Evolutionary conservation across 1,284 basidiomycete species (phyloP).

Genomic region (Ustilago tritici): DNA sequence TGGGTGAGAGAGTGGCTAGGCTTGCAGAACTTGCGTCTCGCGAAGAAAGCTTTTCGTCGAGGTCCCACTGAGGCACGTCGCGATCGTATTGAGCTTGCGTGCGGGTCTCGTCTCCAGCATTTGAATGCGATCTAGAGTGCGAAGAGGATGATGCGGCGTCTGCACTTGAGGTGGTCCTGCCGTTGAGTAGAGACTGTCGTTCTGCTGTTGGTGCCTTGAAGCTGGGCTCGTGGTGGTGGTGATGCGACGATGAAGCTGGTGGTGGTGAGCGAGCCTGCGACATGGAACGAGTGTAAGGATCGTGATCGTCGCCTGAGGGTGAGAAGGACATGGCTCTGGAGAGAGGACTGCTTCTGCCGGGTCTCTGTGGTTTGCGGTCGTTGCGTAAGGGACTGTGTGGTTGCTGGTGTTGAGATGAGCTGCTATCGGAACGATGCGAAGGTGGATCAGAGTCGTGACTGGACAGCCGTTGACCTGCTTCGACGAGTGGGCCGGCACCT

Average conservation of each 20-base stretch:
- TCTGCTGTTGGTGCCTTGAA: conserved; percentile 32
- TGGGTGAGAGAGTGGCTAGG: conserved; percentile 38
- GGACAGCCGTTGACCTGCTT: conserved; percentile 37
- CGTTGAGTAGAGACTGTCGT: conserved; percentile 23
- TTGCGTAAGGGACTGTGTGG: conserved; percentile 21
- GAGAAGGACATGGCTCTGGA: conserved; percentile 18
- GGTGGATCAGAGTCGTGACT: conserved; percentile 32
- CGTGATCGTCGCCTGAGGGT: conserved; percentile 18
- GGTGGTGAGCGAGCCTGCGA: conserved; percentile 25
- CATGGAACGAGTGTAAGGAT: conserved; percentile 46
- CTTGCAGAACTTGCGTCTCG: conserved; percentile 44
- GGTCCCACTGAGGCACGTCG: conserved; percentile 58
- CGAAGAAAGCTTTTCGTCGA: conserved; percentile 45
- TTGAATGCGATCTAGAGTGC: background rate
- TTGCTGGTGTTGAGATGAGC: conserved; percentile 4
- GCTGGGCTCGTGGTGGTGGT: conserved; percentile 25
- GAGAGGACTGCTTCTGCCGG: conserved; percentile 28
- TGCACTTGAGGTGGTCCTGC: conserved; percentile 17
- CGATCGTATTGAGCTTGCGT: conserved; percentile 31
- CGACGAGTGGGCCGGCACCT: conserved; percentile 52
- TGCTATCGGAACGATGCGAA: conserved; percentile 14
- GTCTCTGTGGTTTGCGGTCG: conserved; percentile 7
- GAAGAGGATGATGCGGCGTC: conserved; percentile 2
- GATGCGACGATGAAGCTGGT: conserved; percentile 10
- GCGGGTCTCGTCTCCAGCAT: conserved; percentile 2